These are phyloP conservation scores for rapeseed (Brassica napus) DNA, from an alignment of 345 rosid species.

Conservation along the genomic window Da-Ae NC_063445.1:16730001-16730500, in stretches of 20 bases:
- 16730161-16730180: constrained; percentile 37
- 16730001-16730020: background rate
- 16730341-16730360: background rate
- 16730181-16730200: constrained; percentile 42
- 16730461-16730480: background rate
- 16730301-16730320: constrained; percentile 6
- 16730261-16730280: constrained; percentile 31
- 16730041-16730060: background rate
- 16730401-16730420: constrained; percentile 26
- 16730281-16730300: background rate
- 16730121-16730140: constrained; percentile 4
- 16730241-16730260: constrained; percentile 36
- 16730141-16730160: constrained; percentile 19
- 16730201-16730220: constrained; percentile 36
- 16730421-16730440: background rate
- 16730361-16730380: background rate
- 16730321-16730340: background rate
- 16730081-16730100: background rate
- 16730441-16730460: background rate
- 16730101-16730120: constrained; percentile 29
- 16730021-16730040: constrained; percentile 1
- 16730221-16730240: constrained; percentile 26
- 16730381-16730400: background rate
- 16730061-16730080: background rate
- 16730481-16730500: background rate